Evolutionary conservation across 176 grass and related monocot genomes (phyloP).

Genomic region (Elymus sibiricus): DNA sequence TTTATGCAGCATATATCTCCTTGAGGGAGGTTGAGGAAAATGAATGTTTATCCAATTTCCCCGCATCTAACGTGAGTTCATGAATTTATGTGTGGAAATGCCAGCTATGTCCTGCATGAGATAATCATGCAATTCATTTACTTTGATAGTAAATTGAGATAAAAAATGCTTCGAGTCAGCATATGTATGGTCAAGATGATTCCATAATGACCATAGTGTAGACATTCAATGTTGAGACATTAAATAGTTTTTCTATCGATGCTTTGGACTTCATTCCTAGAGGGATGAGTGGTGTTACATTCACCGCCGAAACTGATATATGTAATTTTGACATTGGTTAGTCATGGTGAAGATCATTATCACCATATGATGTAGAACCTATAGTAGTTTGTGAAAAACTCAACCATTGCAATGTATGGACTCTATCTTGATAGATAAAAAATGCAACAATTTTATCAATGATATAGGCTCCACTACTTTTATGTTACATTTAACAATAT

Average conservation of each 20-base stretch:
- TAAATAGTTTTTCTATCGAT: background rate
- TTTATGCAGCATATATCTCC: no score
- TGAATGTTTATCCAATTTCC: no score
- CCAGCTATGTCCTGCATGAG: background rate
- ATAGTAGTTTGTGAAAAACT: background rate
- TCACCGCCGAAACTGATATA: background rate
- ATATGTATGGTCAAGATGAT: background rate
- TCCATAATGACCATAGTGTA: background rate
- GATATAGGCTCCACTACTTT: no score
- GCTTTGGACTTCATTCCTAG: background rate
- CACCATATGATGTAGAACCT: background rate
- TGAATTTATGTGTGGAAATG: background rate
- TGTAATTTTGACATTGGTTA: background rate
- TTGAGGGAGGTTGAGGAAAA: no score
- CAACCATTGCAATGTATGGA: no score
- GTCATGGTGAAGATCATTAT: background rate
- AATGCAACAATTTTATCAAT: no score
- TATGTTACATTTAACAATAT: no score
- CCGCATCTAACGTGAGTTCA: no score
- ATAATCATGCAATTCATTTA: no score
- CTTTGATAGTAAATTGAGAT: no score
- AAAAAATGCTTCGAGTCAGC: background rate
- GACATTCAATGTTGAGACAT: background rate
- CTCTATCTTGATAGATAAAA: no score
- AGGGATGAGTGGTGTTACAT: background rate